Evolutionary conservation across 495 filamentous ascomycete genomes (phyloP), one percentile per base, ranked within the genome.

Genomic region (Neurospora sp.): DNA sequence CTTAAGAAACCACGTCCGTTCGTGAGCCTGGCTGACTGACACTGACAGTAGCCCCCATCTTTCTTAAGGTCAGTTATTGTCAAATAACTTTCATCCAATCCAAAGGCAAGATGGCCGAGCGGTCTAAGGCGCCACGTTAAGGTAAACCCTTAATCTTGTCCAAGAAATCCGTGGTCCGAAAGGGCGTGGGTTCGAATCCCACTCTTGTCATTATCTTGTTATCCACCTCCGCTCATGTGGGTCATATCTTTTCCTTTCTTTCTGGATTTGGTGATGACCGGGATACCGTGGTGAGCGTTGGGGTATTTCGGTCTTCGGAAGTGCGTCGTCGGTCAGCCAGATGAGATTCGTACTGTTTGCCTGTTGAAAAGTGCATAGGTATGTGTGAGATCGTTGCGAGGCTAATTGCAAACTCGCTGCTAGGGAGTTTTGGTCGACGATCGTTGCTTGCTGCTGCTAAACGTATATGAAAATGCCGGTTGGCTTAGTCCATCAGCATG

Each of bases 101-200:
- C 22, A 9, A 48, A 48, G 44, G 44, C 44, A 48, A 48, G 53
- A 61, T 61, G 53, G 53, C 53, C 53, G 53, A 61, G 53, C 53
- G 53, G 53, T 61, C 53, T 61, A 61, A 61, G 53, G 53, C 22
- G 53, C 53, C 53, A 61, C 53, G 53, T 61, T 61, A 61, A 35
- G 53, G 53, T 61, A 2, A 61, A 35, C 12, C 12, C 53, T 61
- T 61, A 61, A 22, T 48, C 44, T 9, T 18, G n/a, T 48, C 45
- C 2, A 0, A 31, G 22, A 61, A 27, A 72, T 74, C 73, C 73
- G 73, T 74, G 71, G 76, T 79, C 78, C 78, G 78, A 79, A 79
- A 79, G 78, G 78, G 78, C 78, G 76, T 79, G 78, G 78, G 78
- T 77, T 79, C 78, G 78, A 79, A 79, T 79, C 76, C 78, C 78